A percentile compares a stretch with the other conserved stretches of the same genome.
phyloP scores from a whole-genome alignment of 208 protist species.

The Trypanosoma brucei region DNA sequence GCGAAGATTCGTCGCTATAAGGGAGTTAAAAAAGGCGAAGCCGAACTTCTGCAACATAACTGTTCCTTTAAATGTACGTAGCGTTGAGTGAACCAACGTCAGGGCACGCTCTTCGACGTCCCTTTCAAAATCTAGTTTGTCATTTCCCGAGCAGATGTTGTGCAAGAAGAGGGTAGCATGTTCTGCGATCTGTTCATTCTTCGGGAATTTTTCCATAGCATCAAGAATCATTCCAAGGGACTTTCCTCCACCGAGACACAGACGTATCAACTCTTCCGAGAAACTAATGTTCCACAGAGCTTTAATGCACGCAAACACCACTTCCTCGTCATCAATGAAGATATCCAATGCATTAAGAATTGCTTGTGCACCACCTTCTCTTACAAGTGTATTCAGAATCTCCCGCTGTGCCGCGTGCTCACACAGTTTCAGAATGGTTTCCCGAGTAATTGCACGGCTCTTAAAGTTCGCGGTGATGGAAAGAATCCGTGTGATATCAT shows the following conservation, averaged over 20 bases:
- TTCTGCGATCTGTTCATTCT: slow-evolving; percentile 59
- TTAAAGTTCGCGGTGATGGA: slow-evolving; percentile 81
- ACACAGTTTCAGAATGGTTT: slow-evolving; percentile 58
- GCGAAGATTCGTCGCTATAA: slow-evolving; percentile 34
- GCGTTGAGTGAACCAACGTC: slow-evolving; percentile 41
- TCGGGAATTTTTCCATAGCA: slow-evolving; percentile 57
- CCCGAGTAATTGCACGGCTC: slow-evolving; percentile 44
- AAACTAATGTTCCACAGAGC: slow-evolving; percentile 85
- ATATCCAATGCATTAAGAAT: slow-evolving; percentile 51
- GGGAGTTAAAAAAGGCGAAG: slow-evolving; percentile 61
- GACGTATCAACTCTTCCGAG: slow-evolving; percentile 34
- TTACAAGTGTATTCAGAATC: slow-evolving; percentile 45
- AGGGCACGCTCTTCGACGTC: slow-evolving; percentile 36
- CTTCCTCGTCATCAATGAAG: slow-evolving; percentile 57
- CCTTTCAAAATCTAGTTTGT: slow-evolving; percentile 34
- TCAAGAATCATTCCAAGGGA: slow-evolving; percentile 45
- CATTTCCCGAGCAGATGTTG: slow-evolving; percentile 55
- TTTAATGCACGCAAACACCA: slow-evolving; percentile 46
- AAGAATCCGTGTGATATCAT: slow-evolving; percentile 70
- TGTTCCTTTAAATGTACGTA: slow-evolving; percentile 46
- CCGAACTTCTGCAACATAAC: slow-evolving; percentile 83
- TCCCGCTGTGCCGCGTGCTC: slow-evolving; percentile 45
- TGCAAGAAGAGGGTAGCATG: slow-evolving; percentile 67
- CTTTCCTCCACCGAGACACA: slow-evolving; percentile 39
- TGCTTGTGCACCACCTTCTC: slow-evolving; percentile 45